Evolutionary conservation across 768 basidiomycete species (phyloP), one percentile per base, ranked within the genome.

Genomic region (Phaeotremella skinneri): DNA sequence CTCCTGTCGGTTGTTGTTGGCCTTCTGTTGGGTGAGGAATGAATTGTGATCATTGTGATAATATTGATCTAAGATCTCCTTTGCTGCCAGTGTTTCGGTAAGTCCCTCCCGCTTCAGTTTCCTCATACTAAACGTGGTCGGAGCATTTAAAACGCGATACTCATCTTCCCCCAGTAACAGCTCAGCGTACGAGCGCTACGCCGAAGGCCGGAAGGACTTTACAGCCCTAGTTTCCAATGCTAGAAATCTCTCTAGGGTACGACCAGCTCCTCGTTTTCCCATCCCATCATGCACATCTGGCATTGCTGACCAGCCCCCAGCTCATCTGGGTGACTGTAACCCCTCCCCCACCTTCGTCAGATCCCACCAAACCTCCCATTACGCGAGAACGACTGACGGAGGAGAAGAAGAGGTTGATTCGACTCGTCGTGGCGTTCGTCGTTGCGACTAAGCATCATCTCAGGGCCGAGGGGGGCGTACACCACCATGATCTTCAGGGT

Each of bases 1-100:
- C 78, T 96, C 52, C 82, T 94, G 30, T 89, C 90, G 11, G 89
- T 96, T 13, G 92, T 94, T 65, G 91, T 93, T 52, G 92, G 91
- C 65, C 81, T 96, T 58, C 85, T 94, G 55, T 81, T 94, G 31
- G 91, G 70, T 67, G 63, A 69, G 83, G n/a, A n/a, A n/a, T n/a
- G n/a, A n/a, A n/a, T n/a, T n/a, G n/a, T n/a, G n/a, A n/a, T 85
- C 61, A 26, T 27, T 5, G 16, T 42, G 17, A 14, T 29, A 17
- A 21, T 53, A 26, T 27, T 34, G 47, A 23, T 29, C 41, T 27
- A 25, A 17, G 9, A 23, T 43, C 14, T n/a, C 52, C 3, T 39
- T n/a, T 9, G 11, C 20, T 45, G 13, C 17, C 27, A 56, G 70
- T 70, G 11, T 66, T 71, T 52, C 55, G 70, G 69, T 72, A n/a